Conservation (phyloP, 768 basidiomycete species). For the Lactarius vividus region DNA sequence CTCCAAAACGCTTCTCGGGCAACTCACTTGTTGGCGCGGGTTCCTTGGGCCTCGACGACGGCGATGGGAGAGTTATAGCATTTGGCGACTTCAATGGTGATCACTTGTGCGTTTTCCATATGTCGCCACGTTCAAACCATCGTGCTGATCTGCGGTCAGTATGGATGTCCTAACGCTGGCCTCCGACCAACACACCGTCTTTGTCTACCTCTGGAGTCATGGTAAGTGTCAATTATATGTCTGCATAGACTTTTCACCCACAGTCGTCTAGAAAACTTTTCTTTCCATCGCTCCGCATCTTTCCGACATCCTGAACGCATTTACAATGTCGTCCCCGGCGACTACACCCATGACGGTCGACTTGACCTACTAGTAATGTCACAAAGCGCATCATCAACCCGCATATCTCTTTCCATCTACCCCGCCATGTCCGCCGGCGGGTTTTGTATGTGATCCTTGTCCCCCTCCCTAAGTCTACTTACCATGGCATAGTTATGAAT, state of each 20-base stretch:
- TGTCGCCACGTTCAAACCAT: neutral
- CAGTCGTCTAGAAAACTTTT: slow-evolving; percentile 50
- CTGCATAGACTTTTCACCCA: neutral
- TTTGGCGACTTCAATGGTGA: slow-evolving; percentile 97
- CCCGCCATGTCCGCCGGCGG: slow-evolving; percentile 58
- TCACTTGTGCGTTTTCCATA: slow-evolving; percentile 71
- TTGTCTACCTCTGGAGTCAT: slow-evolving; percentile 80
- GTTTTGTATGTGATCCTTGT: slow-evolving; percentile 50
- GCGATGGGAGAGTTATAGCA: slow-evolving; percentile 74
- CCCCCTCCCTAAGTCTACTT: neutral
- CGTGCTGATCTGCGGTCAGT: slow-evolving; percentile 39
- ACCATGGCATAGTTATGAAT: slow-evolving; percentile 28
- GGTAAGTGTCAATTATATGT: slow-evolving; percentile 40
- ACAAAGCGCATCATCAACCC: slow-evolving; percentile 45
- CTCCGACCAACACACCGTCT: slow-evolving; percentile 72
- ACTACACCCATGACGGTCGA: slow-evolving; percentile 89
- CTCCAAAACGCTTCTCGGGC: slow-evolving; percentile 77
- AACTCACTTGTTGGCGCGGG: slow-evolving; percentile 82
- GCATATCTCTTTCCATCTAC: slow-evolving; percentile 70
- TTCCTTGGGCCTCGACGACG: slow-evolving; percentile 62
- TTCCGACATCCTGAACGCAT: slow-evolving; percentile 58
- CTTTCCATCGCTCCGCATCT: slow-evolving; percentile 48
- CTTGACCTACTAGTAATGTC: slow-evolving; percentile 91
- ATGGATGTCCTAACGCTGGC: slow-evolving; percentile 77
- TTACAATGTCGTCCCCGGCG: slow-evolving; percentile 85